A percentile compares a stretch with the other conserved stretches of the same genome.
Conservation (phyloP, 2,329 filamentous ascomycete species). For the Alternaria gaisen region DNA sequence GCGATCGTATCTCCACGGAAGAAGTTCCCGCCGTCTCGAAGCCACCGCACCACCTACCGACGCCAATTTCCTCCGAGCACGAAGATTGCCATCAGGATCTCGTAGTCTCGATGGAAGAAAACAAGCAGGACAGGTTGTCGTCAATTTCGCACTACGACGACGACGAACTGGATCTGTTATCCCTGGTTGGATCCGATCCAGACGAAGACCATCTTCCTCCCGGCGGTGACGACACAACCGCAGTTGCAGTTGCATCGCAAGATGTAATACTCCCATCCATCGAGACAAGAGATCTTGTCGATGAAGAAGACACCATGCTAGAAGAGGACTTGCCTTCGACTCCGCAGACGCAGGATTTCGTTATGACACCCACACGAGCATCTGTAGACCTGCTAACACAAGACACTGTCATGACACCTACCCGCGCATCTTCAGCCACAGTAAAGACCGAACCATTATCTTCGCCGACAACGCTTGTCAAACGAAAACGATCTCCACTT, state of each 20-base stretch:
- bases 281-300: slow-evolving; percentile 24
- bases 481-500: not conserved
- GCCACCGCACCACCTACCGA: slow-evolving; percentile 36
- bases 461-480: slow-evolving; percentile 5
- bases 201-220: slow-evolving; percentile 13
- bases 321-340: slow-evolving; percentile 19
- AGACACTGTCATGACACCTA: slow-evolving; percentile 4
- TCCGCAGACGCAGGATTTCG: slow-evolving; percentile 3
- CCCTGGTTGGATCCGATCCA: slow-evolving; percentile 28
- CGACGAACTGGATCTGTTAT: slow-evolving; percentile 40
- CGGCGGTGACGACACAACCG: slow-evolving; percentile 9
- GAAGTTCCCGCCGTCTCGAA: slow-evolving; percentile 5
- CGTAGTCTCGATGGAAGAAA: not conserved
- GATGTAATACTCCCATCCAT: slow-evolving; percentile 38
- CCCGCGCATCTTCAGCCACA: slow-evolving; percentile 2
- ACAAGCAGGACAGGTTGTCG: slow-evolving; percentile 5
- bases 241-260: slow-evolving; percentile 11
- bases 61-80: slow-evolving; percentile 38
- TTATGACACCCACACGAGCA: slow-evolving; percentile 6
- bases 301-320: slow-evolving; percentile 29
- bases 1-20: not conserved
- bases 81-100: slow-evolving; percentile 8
- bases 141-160: slow-evolving; percentile 36
- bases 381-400: not conserved
- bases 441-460: slow-evolving; percentile 16